A percentile compares a stretch with the other conserved stretches of the same genome.
Evolutionary conservation across 805 yeast genomes (phyloP).

Genomic region (Schizosaccharomyces pombe): DNA sequence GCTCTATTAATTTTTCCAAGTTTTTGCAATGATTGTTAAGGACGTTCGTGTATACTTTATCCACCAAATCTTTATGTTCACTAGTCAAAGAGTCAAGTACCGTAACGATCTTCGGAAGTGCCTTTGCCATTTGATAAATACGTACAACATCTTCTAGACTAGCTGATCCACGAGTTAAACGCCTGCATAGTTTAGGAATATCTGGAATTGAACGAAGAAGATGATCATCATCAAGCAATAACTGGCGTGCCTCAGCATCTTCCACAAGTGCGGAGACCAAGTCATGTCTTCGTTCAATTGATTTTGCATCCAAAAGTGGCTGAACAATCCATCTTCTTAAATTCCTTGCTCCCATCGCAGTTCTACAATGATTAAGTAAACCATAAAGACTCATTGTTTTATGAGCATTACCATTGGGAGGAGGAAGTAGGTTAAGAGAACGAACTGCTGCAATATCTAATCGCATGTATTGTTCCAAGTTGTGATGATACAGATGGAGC

Average conservation of each 20-base stretch:
- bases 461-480: slow-evolving; percentile 61
- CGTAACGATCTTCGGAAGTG: slow-evolving; percentile 44
- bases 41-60: slow-evolving; percentile 34
- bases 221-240: slow-evolving; percentile 36
- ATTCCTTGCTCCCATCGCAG: slow-evolving; percentile 69
- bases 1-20: slow-evolving; percentile 47
- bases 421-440: slow-evolving; percentile 70
- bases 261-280: slow-evolving; percentile 55
- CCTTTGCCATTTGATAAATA: slow-evolving; percentile 53
- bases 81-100: slow-evolving; percentile 24
- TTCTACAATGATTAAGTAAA: slow-evolving; percentile 65
- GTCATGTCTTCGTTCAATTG: slow-evolving; percentile 43
- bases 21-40: slow-evolving; percentile 27
- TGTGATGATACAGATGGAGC: slow-evolving; percentile 38
- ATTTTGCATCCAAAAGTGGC: slow-evolving; percentile 46
- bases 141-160: slow-evolving; percentile 74
- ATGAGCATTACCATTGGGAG: slow-evolving; percentile 22
- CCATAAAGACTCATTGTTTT: slow-evolving; percentile 51
- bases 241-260: slow-evolving; percentile 41
- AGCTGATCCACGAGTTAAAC: slow-evolving; percentile 30
- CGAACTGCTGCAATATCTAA: slow-evolving; percentile 74
- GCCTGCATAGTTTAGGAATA: slow-evolving; percentile 48
- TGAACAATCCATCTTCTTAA: slow-evolving; percentile 90
- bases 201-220: slow-evolving; percentile 53
- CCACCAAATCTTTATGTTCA: slow-evolving; percentile 11